Conservation (phyloP, 371 early-diverging fungal genomes). For the Mucor ambiguus region DNA sequence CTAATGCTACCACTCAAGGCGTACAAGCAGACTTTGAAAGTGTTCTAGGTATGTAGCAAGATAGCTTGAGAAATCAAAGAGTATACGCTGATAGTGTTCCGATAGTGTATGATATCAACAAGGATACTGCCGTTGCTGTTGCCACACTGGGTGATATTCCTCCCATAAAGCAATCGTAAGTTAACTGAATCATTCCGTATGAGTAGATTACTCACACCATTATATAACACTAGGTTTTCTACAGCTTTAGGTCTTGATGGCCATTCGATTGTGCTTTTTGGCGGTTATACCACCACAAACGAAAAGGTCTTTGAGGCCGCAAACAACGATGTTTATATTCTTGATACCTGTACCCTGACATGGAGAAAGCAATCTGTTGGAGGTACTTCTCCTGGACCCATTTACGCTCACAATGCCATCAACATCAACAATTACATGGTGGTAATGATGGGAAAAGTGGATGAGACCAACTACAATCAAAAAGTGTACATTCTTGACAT, state of each 20-base stretch:
- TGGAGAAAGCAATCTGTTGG: conserved; percentile 36
- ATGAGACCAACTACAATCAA: conserved; percentile 19
- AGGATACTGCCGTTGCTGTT: conserved; percentile 37
- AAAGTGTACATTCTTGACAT: conserved; percentile 42
- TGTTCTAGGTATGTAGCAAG: conserved; percentile 34
- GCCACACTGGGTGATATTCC: conserved; percentile 48
- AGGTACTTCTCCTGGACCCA: conserved; percentile 32
- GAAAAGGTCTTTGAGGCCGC: background rate
- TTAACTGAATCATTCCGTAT: background rate
- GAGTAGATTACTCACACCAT: background rate
- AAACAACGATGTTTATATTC: conserved; percentile 31
- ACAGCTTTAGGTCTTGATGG: conserved; percentile 44
- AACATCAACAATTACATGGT: conserved; percentile 46
- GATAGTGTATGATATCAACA: conserved; percentile 38
- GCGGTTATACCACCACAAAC: conserved; percentile 25
- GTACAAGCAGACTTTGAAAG: conserved; percentile 39
- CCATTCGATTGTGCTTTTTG: conserved; percentile 43
- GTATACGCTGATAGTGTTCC: background rate
- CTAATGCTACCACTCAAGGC: conserved; percentile 1
- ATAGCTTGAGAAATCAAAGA: background rate
- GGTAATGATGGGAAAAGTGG: conserved; percentile 32
- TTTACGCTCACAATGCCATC: conserved; percentile 41
- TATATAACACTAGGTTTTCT: conserved; percentile 23
- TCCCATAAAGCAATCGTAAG: conserved; percentile 24
- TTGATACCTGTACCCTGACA: conserved; percentile 44